Evolutionary conservation across 306 rosid species (phyloP).

Genomic region (Betula pendula): DNA sequence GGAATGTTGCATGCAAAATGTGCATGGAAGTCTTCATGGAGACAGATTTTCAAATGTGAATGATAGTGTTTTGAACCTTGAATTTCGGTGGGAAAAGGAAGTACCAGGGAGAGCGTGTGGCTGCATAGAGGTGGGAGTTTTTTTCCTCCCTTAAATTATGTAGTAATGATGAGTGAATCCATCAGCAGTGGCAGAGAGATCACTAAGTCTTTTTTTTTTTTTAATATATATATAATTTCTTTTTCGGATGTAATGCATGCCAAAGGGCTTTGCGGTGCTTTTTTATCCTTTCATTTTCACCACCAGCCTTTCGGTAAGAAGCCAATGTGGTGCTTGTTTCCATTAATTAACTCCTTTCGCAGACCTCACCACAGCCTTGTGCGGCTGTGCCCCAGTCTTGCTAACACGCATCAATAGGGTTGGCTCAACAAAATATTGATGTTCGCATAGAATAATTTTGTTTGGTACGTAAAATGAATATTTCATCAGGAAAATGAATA

Average conservation of each 20-base stretch:
- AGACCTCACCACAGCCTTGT: too few species aligned
- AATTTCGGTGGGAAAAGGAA: conserved; percentile 49
- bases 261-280: too few species aligned
- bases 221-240: too few species aligned
- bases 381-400: too few species aligned
- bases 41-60: conserved; percentile 77
- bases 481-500: too few species aligned
- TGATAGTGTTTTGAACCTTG: conserved; percentile 57
- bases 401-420: too few species aligned
- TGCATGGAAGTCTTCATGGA: conserved; percentile 55
- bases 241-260: conserved; percentile 13
- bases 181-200: conserved; percentile 15
- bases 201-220: not conserved
- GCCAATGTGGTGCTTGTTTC: too few species aligned
- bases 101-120: not conserved
- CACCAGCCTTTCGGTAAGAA: too few species aligned
- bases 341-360: too few species aligned
- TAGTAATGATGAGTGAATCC: conserved; percentile 49
- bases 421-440: too few species aligned
- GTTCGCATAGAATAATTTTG: too few species aligned
- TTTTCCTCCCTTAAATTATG: conserved; percentile 34
- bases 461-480: too few species aligned
- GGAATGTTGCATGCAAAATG: conserved; percentile 36
- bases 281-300: conserved; percentile 30
- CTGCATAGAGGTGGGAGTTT: conserved; percentile 39